Evolutionary conservation across 352 stramenopile genomes (phyloP).

Genomic region (Phytophthora sansomeana): DNA sequence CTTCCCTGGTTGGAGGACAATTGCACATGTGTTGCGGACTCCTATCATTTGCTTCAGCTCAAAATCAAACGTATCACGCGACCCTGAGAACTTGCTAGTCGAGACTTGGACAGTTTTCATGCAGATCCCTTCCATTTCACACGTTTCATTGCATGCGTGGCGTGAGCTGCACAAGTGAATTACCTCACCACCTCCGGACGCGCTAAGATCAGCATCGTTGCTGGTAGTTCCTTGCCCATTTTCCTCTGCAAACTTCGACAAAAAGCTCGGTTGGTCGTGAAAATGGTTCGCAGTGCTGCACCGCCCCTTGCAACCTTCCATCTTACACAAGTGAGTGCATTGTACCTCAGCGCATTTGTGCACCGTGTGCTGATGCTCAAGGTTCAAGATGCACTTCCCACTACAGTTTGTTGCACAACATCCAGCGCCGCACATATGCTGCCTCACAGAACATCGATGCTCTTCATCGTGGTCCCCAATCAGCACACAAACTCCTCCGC

Average conservation of each 20-base stretch:
- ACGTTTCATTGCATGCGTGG: conserved; percentile 39
- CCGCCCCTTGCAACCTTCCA: conserved; percentile 39
- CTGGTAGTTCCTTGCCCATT: conserved; percentile 17
- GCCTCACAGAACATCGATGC: conserved; percentile 46
- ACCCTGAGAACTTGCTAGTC: conserved; percentile 40
- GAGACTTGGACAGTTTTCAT: conserved; percentile 42
- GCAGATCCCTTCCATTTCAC: conserved; percentile 48
- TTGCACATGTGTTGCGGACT: conserved; percentile 41
- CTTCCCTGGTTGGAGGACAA: conserved; percentile 29
- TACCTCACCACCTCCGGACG: neutral
- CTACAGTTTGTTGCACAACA: conserved; percentile 45
- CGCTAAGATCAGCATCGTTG: neutral
- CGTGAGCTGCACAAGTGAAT: conserved; percentile 41
- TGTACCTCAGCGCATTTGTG: conserved; percentile 47
- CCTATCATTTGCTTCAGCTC: conserved; percentile 48
- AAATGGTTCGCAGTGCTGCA: conserved; percentile 54
- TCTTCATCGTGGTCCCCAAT: conserved; percentile 35
- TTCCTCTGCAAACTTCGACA: conserved; percentile 33
- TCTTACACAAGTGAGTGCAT: conserved; percentile 45
- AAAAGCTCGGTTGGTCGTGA: conserved; percentile 32
- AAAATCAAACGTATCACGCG: conserved; percentile 46
- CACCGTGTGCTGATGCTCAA: conserved; percentile 35
- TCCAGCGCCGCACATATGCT: conserved; percentile 39
- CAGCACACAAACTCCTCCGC: conserved; percentile 35
- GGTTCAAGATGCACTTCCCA: conserved; percentile 41